Conservation (phyloP, 1,139 yeast genomes). For the Kluyveromyces marxianus region DNA sequence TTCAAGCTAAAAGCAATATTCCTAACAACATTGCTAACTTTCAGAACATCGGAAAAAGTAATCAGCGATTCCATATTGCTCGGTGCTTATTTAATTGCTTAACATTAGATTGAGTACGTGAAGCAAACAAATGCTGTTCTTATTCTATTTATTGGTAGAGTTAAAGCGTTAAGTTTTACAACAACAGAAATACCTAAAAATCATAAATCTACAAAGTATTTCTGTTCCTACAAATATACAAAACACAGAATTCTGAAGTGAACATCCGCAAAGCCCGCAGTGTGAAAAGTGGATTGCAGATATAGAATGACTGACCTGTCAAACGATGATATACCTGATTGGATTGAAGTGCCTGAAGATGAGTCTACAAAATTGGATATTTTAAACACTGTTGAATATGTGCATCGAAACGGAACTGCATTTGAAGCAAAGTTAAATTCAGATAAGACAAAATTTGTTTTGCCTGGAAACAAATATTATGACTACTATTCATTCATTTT, state of each 20-base stretch:
- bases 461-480: slow-evolving; percentile 47
- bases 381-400: slow-evolving; percentile 59
- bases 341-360: slow-evolving; percentile 7
- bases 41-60: slow-evolving; percentile 22
- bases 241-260: too few relatives aligned
- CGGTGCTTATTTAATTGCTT: neutral
- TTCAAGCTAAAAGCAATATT: slow-evolving; percentile 20
- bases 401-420: slow-evolving; percentile 55
- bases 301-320: neutral
- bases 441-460: slow-evolving; percentile 56
- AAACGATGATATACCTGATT: neutral
- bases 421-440: slow-evolving; percentile 47
- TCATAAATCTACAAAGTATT: too few relatives aligned
- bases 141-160: too few relatives aligned
- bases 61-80: slow-evolving; percentile 1
- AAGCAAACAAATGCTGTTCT: too few relatives aligned
- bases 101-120: too few relatives aligned
- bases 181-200: too few relatives aligned
- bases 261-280: too few relatives aligned
- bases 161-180: too few relatives aligned
- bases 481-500: slow-evolving; percentile 41
- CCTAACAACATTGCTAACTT: slow-evolving; percentile 21
- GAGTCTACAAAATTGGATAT: slow-evolving; percentile 42
- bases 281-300: neutral
- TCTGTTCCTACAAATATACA: too few relatives aligned